These are phyloP conservation scores for Tetraselmis chui DNA, from an alignment of 139 green algal genomes.

Conservation along the genomic window DNA sequence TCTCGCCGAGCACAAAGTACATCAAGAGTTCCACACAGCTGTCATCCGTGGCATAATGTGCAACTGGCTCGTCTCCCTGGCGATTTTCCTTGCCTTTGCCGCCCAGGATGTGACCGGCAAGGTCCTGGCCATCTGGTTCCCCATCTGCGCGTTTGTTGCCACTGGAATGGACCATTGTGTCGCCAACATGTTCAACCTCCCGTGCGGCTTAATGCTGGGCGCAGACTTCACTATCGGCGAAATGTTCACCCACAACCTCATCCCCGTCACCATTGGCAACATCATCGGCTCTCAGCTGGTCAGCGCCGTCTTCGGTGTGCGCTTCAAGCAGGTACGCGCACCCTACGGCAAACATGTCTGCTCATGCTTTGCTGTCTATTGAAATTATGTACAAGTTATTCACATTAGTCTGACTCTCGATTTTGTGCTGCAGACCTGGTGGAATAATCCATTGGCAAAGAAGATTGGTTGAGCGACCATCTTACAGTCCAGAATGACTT, in stretches of 20 bases:
- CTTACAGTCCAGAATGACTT: too few species aligned
- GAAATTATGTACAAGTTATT: too few species aligned
- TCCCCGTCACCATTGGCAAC: slow-evolving; percentile 18
- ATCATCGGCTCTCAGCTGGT: slow-evolving; percentile 4
- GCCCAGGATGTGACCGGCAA: slow-evolving; percentile 5
- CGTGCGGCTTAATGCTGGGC: slow-evolving; percentile 1
- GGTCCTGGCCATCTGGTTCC: slow-evolving; percentile 3
- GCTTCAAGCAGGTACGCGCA: neutral
- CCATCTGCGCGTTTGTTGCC: slow-evolving; percentile 16
- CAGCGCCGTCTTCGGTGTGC: neutral
- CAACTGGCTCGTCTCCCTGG: slow-evolving; percentile 18
- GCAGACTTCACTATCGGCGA: slow-evolving; percentile 10
- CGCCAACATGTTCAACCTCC: slow-evolving; percentile 12
- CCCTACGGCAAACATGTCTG: too few species aligned
- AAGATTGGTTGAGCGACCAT: too few species aligned
- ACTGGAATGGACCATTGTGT: slow-evolving; percentile 11
- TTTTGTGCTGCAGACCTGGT: too few species aligned
- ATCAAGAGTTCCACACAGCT: neutral
- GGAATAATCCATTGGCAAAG: too few species aligned
- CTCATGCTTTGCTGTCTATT: too few species aligned
- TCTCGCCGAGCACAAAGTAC: neutral
- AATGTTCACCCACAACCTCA: slow-evolving; percentile 8
- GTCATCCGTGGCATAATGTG: slow-evolving; percentile 8
- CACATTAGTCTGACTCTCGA: too few species aligned
- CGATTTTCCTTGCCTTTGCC: neutral